Conservation (phyloP, 495 filamentous ascomycete species). For the Pyrenula massariospora region DNA sequence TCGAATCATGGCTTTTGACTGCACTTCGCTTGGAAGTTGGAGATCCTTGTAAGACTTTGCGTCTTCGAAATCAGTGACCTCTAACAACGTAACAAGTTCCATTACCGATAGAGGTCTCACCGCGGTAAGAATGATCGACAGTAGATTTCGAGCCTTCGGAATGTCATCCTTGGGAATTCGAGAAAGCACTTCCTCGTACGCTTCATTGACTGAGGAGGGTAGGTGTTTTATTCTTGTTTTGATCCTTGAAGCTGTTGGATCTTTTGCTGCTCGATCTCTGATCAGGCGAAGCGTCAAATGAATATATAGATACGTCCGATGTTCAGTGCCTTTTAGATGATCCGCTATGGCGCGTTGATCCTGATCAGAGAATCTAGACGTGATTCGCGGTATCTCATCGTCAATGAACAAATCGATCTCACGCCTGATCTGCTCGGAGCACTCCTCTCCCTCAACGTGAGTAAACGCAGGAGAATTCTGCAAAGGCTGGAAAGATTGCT, state of each 20-base stretch:
- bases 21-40: conserved; percentile 4
- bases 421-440: conserved; percentile 15
- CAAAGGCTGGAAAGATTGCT: conserved; percentile 10
- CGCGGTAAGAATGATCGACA: conserved; percentile 17
- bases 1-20: conserved; percentile 6
- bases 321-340: conserved; percentile 19
- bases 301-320: conserved; percentile 31
- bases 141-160: conserved; percentile 11
- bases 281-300: conserved; percentile 20
- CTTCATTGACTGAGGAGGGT: conserved; percentile 16
- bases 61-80: background rate
- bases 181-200: conserved; percentile 20
- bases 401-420: conserved; percentile 30
- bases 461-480: conserved; percentile 5
- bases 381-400: conserved; percentile 9
- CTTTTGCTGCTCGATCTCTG: conserved; percentile 6
- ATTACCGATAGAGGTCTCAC: conserved; percentile 13
- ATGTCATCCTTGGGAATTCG: conserved; percentile 1
- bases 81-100: conserved; percentile 10
- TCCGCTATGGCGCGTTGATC: conserved; percentile 7
- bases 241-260: conserved; percentile 7
- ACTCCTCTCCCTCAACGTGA: conserved; percentile 19
- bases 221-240: conserved; percentile 13
- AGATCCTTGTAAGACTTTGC: background rate
- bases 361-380: conserved; percentile 4